Evolutionary conservation across 371 early-diverging fungal species (phyloP).

Genomic region (Mucor ambiguus): DNA sequence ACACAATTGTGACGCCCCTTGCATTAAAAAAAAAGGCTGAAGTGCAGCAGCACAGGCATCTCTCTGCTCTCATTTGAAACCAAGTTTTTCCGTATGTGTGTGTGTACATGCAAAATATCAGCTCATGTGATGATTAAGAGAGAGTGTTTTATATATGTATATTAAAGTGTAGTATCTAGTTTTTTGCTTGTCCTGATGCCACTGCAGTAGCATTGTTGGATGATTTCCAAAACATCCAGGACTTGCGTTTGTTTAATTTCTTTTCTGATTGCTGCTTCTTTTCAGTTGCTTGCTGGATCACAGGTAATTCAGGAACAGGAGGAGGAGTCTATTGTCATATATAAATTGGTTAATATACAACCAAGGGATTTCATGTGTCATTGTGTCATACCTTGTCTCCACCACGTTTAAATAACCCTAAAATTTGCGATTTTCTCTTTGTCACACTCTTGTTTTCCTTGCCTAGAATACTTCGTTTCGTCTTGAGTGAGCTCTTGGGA

Average conservation of each 20-base stretch:
- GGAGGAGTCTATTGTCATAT: neutral
- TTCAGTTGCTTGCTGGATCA: neutral
- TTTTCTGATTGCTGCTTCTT: slow-evolving; percentile 8
- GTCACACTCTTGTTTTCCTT: slow-evolving; percentile 14
- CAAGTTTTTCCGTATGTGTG: no score
- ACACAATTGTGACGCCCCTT: no score
- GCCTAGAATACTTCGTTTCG: slow-evolving; percentile 12
- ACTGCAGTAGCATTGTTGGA: neutral
- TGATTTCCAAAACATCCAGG: slow-evolving; percentile 32
- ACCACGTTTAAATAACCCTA: slow-evolving; percentile 27
- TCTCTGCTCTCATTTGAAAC: no score
- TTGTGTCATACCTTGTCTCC: slow-evolving; percentile 19
- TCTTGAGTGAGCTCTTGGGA: neutral
- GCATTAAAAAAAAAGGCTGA: no score
- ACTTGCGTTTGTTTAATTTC: slow-evolving; percentile 19
- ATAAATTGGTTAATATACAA: neutral
- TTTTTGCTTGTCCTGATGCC: neutral
- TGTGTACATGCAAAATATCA: no score
- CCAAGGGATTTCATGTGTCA: neutral
- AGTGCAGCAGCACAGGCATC: no score
- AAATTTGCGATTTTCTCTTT: slow-evolving; percentile 32
- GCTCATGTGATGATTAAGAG: no score
- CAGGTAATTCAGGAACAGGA: slow-evolving; percentile 6
- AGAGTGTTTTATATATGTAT: no score
- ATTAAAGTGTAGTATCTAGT: neutral